Percentiles rank a stretch among this genome's conserved stretches.
Conservation (phyloP, 768 basidiomycete genomes). For the Phylloporus arenicola region DNA sequence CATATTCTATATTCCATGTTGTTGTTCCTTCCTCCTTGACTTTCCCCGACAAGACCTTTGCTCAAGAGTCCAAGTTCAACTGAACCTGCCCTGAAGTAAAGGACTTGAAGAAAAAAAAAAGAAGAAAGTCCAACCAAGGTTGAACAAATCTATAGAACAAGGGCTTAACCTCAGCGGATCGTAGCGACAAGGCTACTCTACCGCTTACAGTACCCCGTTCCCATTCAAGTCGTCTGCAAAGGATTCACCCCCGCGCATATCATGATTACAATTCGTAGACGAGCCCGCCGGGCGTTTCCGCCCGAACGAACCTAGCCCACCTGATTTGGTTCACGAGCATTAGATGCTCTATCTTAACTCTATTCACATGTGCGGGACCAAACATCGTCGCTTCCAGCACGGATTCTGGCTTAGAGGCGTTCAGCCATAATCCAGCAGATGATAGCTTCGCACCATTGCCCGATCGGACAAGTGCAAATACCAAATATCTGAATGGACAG, state of each 20-base stretch:
- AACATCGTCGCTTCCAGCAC: slow-evolving; percentile 71
- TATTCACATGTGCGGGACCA: slow-evolving; percentile 43
- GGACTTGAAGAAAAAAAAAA: neutral
- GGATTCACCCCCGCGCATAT: slow-evolving; percentile 70
- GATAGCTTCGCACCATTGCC: slow-evolving; percentile 77
- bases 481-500: slow-evolving; percentile 79
- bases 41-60: no score
- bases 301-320: slow-evolving; percentile 39
- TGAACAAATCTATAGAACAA: slow-evolving; percentile 68
- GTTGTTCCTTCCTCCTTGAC: no score
- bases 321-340: slow-evolving; percentile 68
- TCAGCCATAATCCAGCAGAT: slow-evolving; percentile 82
- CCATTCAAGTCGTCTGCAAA: slow-evolving; percentile 77
- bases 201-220: slow-evolving; percentile 71
- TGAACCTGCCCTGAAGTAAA: slow-evolving; percentile 3
- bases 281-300: slow-evolving; percentile 43
- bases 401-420: slow-evolving; percentile 81
- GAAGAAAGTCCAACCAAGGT: slow-evolving; percentile 22
- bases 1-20: no score
- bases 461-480: slow-evolving; percentile 75
- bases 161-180: slow-evolving; percentile 73
- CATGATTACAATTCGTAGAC: slow-evolving; percentile 55
- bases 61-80: no score
- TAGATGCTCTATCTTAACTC: slow-evolving; percentile 45
- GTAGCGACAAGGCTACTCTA: slow-evolving; percentile 77